Evolutionary conservation across 75 land plant genomes (phyloP).

Genomic region (Cryptomeria japonica): DNA sequence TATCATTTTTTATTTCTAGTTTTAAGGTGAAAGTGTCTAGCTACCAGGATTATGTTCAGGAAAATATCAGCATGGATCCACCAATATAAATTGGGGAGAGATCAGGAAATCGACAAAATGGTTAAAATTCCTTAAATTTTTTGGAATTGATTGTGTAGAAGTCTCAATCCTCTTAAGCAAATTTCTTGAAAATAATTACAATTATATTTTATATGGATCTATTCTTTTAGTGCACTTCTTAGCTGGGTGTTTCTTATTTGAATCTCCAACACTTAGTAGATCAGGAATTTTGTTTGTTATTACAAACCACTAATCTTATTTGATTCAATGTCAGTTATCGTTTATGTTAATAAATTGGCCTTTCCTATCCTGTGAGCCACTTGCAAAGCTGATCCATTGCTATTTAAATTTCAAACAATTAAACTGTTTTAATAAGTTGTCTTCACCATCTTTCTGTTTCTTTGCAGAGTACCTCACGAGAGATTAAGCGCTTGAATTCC

Average conservation of each 20-base stretch:
- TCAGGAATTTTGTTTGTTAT: not conserved
- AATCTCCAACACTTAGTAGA: not conserved
- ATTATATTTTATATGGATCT: not conserved
- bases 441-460: conserved; percentile 1
- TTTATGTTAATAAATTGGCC: not conserved
- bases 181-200: too few relatives aligned
- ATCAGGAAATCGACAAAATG: not conserved
- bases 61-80: not conserved
- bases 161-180: not conserved
- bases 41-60: not conserved
- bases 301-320: not conserved
- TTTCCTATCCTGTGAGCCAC: not conserved
- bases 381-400: not conserved
- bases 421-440: not conserved
- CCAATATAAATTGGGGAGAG: not conserved
- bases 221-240: not conserved
- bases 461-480: conserved; percentile 81
- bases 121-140: not conserved
- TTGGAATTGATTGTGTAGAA: not conserved
- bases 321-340: not conserved
- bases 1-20: not conserved
- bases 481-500: conserved; percentile 92
- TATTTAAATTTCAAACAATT: not conserved
- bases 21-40: not conserved
- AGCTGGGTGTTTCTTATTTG: not conserved